Evolutionary conservation across 2,329 filamentous ascomycete species (phyloP), one percentile per base, ranked within the genome.

Genomic region (Harringtonia aguacate): DNA sequence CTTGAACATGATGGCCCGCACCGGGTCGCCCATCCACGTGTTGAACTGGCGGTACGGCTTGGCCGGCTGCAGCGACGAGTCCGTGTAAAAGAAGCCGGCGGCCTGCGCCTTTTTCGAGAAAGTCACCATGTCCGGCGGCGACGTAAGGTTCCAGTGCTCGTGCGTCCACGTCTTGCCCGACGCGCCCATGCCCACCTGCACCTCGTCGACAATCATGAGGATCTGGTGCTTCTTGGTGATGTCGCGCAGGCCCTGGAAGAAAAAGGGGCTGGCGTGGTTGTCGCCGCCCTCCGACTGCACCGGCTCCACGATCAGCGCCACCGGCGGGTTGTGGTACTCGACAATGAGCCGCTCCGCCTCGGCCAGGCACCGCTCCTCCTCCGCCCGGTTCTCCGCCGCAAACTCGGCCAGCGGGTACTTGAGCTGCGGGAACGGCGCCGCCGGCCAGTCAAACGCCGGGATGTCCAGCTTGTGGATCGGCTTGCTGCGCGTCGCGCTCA

Each of bases 81-180:
- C 82, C 48, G 83, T 83, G 60, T 81, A 95, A 73, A 92, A 95
- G 74, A 90, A 95, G 29, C 88, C 88, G 8, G 89, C 88, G 2
- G 88, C 86, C 68, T 95, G 88, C 3, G 88, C 89, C 73, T 95
- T 95, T 73, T 95, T 95, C 58, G 79, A 86, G 69, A 95, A 95
- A 46, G 88, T 95, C 36, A 95, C 88, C 72, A 95, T 92, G 69
- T 95, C 88, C 0, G 88, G 88, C 10, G 88, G 85, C 30, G 78
- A 68, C 39, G 73, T 59, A 35, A 95, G 75, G 62, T 84, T 75
- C 88, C 88, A 95, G 79, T 95, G 89, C 57, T 95, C 87, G 69
- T 95, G 89, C 8, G 89, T 89, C 88, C 88, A 95, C 79, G 95
- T 94, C 63, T 86, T 88, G 55, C 88, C 88, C 0, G 88, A 95